Percentiles rank a stretch among this genome's conserved stretches.
Evolutionary conservation across 495 filamentous ascomycete genomes (phyloP).

Genomic region (Cercophora scortea): DNA sequence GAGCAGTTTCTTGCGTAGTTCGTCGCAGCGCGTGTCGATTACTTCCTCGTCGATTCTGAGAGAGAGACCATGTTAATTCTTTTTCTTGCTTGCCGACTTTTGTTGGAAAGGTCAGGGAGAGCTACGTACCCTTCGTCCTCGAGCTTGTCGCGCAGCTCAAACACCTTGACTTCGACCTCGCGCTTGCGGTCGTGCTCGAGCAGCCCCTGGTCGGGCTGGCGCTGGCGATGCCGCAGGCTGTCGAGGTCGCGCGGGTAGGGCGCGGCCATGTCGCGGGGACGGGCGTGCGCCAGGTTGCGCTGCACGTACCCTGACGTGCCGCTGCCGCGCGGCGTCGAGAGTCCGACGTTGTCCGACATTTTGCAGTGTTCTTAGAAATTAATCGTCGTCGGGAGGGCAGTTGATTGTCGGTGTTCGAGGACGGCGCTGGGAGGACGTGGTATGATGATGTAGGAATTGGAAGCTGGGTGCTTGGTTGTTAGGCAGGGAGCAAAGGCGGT

Average conservation of each 20-base stretch:
- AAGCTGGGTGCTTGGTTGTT: not conserved
- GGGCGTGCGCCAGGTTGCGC: conserved; percentile 82
- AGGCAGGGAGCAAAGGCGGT: not conserved
- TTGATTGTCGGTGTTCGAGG: too few species aligned
- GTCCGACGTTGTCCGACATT: conserved; percentile 98
- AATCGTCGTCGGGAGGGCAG: too few species aligned
- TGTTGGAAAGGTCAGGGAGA: too few species aligned
- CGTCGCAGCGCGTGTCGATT: conserved; percentile 60
- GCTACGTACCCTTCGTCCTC: conserved; percentile 73
- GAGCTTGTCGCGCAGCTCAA: conserved; percentile 79
- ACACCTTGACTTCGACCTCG: conserved; percentile 83
- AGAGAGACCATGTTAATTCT: not conserved
- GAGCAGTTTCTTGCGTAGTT: conserved; percentile 55
- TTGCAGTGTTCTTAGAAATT: not conserved
- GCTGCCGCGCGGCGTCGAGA: conserved; percentile 86
- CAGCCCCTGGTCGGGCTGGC: conserved; percentile 83
- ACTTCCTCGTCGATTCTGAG: conserved; percentile 68
- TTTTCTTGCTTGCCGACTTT: conserved; percentile 1
- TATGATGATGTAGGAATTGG: not conserved
- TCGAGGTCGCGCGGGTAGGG: conserved; percentile 59
- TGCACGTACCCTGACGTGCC: conserved; percentile 98
- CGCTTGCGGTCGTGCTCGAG: conserved; percentile 87
- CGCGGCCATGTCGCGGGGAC: conserved; percentile 58
- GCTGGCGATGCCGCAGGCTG: conserved; percentile 57
- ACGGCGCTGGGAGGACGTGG: not conserved